Conservation (phyloP, 2,329 filamentous ascomycete genomes). For the Penicillium sp. region DNA sequence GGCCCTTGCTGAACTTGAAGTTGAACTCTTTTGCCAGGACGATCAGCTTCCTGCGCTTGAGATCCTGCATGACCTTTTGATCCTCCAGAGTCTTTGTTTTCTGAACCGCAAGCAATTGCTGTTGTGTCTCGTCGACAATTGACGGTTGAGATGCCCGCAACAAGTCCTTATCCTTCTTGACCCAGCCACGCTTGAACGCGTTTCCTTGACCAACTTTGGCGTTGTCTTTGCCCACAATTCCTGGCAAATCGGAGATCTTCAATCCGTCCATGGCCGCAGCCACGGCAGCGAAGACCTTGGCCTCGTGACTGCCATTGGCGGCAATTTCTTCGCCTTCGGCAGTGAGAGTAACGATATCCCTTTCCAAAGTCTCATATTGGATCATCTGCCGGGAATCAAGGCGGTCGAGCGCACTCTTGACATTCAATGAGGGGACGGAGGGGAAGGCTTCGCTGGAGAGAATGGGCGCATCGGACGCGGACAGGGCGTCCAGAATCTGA, state of each 20-base stretch:
- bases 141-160: constrained; percentile 59
- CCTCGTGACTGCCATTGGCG: constrained; percentile 74
- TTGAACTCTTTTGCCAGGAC: constrained; percentile 76
- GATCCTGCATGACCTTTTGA: constrained; percentile 69
- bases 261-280: constrained; percentile 71
- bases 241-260: constrained; percentile 67
- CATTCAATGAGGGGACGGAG: constrained; percentile 58
- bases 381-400: constrained; percentile 83
- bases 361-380: constrained; percentile 75
- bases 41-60: constrained; percentile 90
- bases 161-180: constrained; percentile 60
- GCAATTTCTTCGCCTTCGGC: constrained; percentile 69
- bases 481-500: constrained; percentile 63
- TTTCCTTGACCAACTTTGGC: constrained; percentile 79
- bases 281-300: constrained; percentile 74
- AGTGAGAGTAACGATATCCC: constrained; percentile 72
- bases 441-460: constrained; percentile 69
- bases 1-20: constrained; percentile 79
- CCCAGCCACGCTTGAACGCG: constrained; percentile 75
- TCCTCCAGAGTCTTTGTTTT: constrained; percentile 66
- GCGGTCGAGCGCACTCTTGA: constrained; percentile 87
- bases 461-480: constrained; percentile 58
- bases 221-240: constrained; percentile 46
- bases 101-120: constrained; percentile 70
- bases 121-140: constrained; percentile 74